Evolutionary conservation across 345 rosid genomes (phyloP).

Genomic region (Salix brachista): DNA sequence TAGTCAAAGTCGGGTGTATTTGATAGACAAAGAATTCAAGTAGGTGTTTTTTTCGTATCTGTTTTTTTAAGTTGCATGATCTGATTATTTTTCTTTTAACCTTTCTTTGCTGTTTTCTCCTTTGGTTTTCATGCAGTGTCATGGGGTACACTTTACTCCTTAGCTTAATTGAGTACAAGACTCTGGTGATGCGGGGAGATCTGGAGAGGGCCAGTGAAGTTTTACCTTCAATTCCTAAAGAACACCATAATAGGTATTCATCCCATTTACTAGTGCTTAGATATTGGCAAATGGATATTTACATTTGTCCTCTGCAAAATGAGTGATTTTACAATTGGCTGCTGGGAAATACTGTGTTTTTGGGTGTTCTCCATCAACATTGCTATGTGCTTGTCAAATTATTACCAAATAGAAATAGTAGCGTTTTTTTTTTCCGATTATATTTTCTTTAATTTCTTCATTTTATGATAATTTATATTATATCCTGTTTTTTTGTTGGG

Average conservation of each 20-base stretch:
- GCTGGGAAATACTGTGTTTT: background rate
- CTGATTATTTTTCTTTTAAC: conserved; percentile 11
- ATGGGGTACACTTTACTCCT: conserved; percentile 80
- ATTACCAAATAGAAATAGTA: background rate
- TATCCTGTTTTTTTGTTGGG: background rate
- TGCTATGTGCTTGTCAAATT: background rate
- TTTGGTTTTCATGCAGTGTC: conserved; percentile 43
- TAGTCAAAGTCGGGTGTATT: conserved; percentile 91
- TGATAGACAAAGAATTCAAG: conserved; percentile 99
- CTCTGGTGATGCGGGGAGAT: conserved; percentile 96
- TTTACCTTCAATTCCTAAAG: conserved; percentile 81
- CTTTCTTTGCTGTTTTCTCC: conserved; percentile 2
- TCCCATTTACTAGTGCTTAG: background rate
- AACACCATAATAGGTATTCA: conserved; percentile 76
- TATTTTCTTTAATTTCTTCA: background rate
- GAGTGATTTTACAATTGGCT: background rate
- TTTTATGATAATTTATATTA: background rate
- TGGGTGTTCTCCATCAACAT: background rate
- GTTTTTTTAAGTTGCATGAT: conserved; percentile 9
- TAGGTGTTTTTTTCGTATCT: conserved; percentile 32
- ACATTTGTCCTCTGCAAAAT: background rate
- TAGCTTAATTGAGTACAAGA: conserved; percentile 90
- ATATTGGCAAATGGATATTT: background rate
- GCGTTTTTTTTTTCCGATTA: background rate
- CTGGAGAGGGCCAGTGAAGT: conserved; percentile 69